Evolutionary conservation across 2,329 filamentous ascomycete genomes (phyloP), one percentile per base, ranked within the genome.

Genomic region (Domatiomyces globalis): DNA sequence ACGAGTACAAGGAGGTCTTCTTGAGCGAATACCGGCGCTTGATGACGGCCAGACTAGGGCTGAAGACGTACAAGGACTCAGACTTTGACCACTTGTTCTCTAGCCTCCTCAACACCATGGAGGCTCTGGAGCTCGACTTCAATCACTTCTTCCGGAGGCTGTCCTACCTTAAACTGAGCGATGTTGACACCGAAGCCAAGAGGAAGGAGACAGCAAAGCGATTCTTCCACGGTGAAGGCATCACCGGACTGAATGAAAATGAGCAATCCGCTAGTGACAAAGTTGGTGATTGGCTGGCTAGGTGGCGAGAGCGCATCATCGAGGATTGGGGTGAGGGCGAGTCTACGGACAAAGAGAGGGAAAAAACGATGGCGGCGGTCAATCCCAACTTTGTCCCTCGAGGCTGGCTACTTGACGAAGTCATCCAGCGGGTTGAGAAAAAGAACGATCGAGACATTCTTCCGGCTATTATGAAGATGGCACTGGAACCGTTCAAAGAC

Each of bases 301-400:
- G 73, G 54, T 98, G 89, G 87, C 77, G 79, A 19, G 70, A 69
- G 6, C 77, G 89, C 19, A 69, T 89, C 0, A 64, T 81, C 5
- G 82, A 90, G 61, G 87, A 95, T 61, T 94, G 86, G 87, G 76
- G 76, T 2, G 71, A 73, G 5, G 72, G 72, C 2, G 68, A 68
- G 0, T 63, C 66, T 5, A 70, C 65, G 15, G 83, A 94, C 46
- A 71, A 69, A 2, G 78, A 83, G 60, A 75, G 90, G 55, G 77
- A 81, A 53, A 67, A 63, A 27, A 78, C 77, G 10, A 96, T 96
- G 92, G 87, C 85, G 70, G 73, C 71, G 22, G 84, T 89, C 19
- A 98, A 98, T 63, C 92, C 92, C 2, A 95, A 86, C 70, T 98
- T 98, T 62, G 74, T 95, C 0, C 87, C 92, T 0, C 79, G 88